A percentile compares a stretch with the other conserved stretches of the same genome.
These are phyloP conservation scores for Liquidambar formosana DNA, from an alignment of 164 flowering plant genomes.

Conservation along the genomic window DNA sequence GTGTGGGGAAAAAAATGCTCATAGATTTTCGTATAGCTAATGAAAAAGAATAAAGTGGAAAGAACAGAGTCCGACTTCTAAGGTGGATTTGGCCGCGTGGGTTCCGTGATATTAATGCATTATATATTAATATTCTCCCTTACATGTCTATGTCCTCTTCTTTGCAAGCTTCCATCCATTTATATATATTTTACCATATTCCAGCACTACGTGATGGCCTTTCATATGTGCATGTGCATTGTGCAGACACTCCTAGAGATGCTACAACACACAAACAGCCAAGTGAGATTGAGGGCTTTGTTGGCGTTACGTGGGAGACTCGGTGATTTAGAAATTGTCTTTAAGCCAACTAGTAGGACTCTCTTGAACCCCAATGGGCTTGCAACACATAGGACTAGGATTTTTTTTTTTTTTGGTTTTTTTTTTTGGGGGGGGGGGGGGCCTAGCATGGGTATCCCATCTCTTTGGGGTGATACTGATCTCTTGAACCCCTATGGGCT, in stretches of 20 bases:
- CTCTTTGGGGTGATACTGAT: no score
- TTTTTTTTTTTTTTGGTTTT: no score
- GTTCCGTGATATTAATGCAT: constrained; percentile 5
- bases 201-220: constrained; percentile 1
- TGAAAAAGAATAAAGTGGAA: neutral
- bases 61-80: constrained; percentile 26
- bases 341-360: neutral
- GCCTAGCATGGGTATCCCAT: no score
- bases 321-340: neutral
- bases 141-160: neutral
- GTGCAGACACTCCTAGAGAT: neutral
- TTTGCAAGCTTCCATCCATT: neutral
- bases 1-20: constrained; percentile 31
- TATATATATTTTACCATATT: neutral
- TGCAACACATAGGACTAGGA: no score
- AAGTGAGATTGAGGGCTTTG: neutral
- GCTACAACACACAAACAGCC: no score
- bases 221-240: constrained; percentile 6
- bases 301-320: constrained; percentile 1
- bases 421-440: no score
- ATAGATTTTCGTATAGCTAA: constrained; percentile 44
- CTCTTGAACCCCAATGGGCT: no score
- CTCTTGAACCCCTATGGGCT: no score
- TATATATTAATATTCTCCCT: neutral
- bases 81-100: constrained; percentile 61